Percentiles rank a stretch among this genome's conserved stretches.
phyloP scores from a whole-genome alignment of 257 asterid genomes.

The Jacaranda mimosifolia region DNA sequence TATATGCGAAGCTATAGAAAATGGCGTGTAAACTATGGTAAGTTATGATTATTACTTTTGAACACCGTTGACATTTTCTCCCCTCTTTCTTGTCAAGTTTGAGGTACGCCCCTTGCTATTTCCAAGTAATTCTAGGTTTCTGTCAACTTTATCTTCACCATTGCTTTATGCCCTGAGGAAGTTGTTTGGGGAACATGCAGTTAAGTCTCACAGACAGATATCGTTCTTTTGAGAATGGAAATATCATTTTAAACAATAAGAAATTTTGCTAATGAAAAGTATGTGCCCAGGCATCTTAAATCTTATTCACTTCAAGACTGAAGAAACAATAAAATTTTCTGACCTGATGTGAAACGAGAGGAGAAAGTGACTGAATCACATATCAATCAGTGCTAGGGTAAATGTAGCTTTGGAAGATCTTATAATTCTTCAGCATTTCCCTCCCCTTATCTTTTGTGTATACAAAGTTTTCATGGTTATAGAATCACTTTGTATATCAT shows the following conservation, averaged over 20 bases:
- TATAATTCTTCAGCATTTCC: too few species aligned
- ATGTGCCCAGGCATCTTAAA: background rate
- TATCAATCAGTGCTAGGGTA: too few species aligned
- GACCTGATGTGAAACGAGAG: too few species aligned
- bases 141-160: slow-evolving; percentile 15
- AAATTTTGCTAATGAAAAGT: slow-evolving; percentile 1
- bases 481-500: too few species aligned
- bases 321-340: too few species aligned
- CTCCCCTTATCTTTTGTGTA: too few species aligned
- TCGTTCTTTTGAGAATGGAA: slow-evolving; percentile 26
- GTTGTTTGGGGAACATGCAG: slow-evolving; percentile 20
- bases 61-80: slow-evolving; percentile 2
- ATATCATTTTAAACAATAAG: background rate
- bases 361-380: too few species aligned
- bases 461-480: too few species aligned
- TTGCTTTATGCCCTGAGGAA: slow-evolving; percentile 3
- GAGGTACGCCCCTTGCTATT: background rate
- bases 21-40: background rate
- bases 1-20: slow-evolving; percentile 6
- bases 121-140: slow-evolving; percentile 23
- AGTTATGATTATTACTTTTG: slow-evolving; percentile 5
- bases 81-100: background rate
- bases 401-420: too few species aligned
- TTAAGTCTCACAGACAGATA: background rate
- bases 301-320: too few species aligned